Base-by-base conservation (phyloP, 2,329 filamentous ascomycete genomes). In the Diplodia scrobiculata region DNA sequence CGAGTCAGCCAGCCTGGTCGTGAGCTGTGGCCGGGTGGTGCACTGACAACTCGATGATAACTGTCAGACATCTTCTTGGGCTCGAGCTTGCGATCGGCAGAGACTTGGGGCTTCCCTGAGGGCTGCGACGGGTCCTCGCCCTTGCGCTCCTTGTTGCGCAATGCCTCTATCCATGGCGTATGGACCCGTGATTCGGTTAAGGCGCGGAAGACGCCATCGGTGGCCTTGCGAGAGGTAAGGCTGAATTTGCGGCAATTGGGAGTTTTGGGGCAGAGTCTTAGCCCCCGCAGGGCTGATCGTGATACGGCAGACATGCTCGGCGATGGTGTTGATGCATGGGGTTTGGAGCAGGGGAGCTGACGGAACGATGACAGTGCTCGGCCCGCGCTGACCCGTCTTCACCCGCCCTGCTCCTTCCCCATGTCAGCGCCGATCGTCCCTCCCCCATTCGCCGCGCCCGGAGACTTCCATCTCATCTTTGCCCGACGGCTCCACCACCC, bases 21-120 rank as follows among this genome's bases (percentile, higher is more conserved):
- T 17, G 36, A 63, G 50, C 7, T 17, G 29, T 10, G 27, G 19
- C n/a, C n/a, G 14, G 27, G 14, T 36, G 21, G 25, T 45, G 27
- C 62, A 80, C 84, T 69, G 71, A 90, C 85, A 53, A 90, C 85
- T 66, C 84, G 84, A 72, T 89, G 87, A 73, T 88, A 89, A 76
- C 87, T 90, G 72, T 91, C 88, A 27, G 82, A 83, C 89, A 91
- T 91, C 74, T 82, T 86, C 76, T 87, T 89, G 0, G 89, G 88
- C 11, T 80, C 81, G 69, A 90, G 73, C 71, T 89, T 83, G 52
- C 84, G 84, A 72, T 86, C 80, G 53, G 72, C 71, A 11, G 77
- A 75, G 2, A 78, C 73, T 58, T 77, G 68, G 48, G 76, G 69
- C 67, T 75, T 74, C 1, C 72, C 74, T 6, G 74, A 73, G 6